These are phyloP conservation scores for Raffaelea albimanens DNA, from an alignment of 2,329 filamentous ascomycete species.

Conservation along the genomic window DNA sequence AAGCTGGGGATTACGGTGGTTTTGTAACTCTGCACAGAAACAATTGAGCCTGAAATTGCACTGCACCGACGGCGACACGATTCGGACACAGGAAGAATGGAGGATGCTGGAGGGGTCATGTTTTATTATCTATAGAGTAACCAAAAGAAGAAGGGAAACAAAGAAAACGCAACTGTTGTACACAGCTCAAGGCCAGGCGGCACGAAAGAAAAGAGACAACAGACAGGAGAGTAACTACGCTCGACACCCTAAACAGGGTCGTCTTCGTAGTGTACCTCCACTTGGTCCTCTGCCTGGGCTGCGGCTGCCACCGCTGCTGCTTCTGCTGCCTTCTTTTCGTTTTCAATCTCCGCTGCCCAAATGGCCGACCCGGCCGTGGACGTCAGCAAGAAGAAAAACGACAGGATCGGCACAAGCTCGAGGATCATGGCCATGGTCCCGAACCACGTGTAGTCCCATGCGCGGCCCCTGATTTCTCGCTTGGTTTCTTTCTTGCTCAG, in stretches of 20 bases:
- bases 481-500: constrained; percentile 67
- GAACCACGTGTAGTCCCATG: constrained; percentile 89
- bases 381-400: constrained; percentile 90
- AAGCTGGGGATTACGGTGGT: no score
- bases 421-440: constrained; percentile 67
- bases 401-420: constrained; percentile 80
- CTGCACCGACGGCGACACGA: no score
- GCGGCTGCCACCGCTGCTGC: constrained; percentile 53
- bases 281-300: neutral
- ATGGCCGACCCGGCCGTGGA: constrained; percentile 76
- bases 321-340: constrained; percentile 15
- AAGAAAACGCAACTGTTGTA: no score
- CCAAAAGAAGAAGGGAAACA: no score
- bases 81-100: no score
- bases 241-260: constrained; percentile 9
- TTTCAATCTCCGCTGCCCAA: constrained; percentile 75
- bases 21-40: no score
- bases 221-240: no score
- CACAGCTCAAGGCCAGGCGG: no score
- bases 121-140: no score
- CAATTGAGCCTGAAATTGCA: no score
- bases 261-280: constrained; percentile 30
- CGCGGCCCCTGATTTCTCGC: constrained; percentile 53
- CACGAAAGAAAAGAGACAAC: no score
- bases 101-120: no score